Evolutionary conservation across 768 basidiomycete species (phyloP), one percentile per base, ranked within the genome.

Genomic region (Nevesoporus exiguus): DNA sequence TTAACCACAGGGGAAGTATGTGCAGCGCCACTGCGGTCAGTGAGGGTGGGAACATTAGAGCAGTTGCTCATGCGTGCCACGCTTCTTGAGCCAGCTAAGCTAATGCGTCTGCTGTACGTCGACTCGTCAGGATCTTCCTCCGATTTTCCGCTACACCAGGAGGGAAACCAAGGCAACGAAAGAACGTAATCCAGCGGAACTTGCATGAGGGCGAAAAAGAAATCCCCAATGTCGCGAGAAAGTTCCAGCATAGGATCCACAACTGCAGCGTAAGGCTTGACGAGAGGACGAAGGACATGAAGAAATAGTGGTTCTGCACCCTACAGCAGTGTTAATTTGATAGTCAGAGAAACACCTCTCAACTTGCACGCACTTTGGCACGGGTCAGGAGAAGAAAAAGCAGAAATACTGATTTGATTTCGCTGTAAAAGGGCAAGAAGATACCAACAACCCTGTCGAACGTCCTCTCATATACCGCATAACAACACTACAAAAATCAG

Each of bases 221-320:
- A 74, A 66, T 92, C 90, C 21, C 86, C 85, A 42, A 84, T 61
- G 68, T 84, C 81, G 47, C 81, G 77, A 34, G 76, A 69, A 24
- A 87, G 56, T 50, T 89, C 86, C 27, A 91, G 74, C 13, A 78
- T 52, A 15, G 81, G 74, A 64, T 93, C 91, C 33, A 93, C 71
- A 1, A 85, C 78, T 6, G 74, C 61, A 14, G 80, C 78, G 61
- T 93, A 89, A 7, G 91, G 91, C 63, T 84, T 88, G 61, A 93
- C 67, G 30, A 88, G 64, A 15, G 92, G 91, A 19, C 91, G 87
- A 11, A 93, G 78, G 51, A 92, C 69, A 67, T 93, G 88, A 19
- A 93, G 76, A 62, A 82, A 90, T 42, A 93, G 80, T 7, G 91
- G 92, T 70, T 93, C 92, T 27, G 92, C 88, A 25, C 89, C 90